Conservation (phyloP, 306 rosid genomes). For the Inga laurina region DNA sequence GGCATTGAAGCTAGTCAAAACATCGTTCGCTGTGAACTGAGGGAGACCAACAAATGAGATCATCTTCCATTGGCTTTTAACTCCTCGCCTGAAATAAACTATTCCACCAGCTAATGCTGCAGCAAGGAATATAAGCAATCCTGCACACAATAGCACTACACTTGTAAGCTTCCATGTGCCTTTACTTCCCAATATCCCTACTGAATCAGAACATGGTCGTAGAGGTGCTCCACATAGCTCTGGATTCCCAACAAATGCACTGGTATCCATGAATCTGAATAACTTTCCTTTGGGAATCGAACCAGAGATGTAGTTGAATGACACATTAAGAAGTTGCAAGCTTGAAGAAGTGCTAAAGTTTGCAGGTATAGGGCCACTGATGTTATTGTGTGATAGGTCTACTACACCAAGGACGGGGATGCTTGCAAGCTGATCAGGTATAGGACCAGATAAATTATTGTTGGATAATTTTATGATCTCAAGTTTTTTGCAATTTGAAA, state of each 20-base stretch:
- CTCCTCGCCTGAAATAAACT: constrained; percentile 49
- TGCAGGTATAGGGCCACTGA: constrained; percentile 71
- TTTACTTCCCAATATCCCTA: constrained; percentile 62
- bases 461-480: constrained; percentile 50
- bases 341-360: constrained; percentile 67
- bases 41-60: constrained; percentile 80
- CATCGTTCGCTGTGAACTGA: constrained; percentile 81
- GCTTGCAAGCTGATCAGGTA: constrained; percentile 79
- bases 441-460: constrained; percentile 72
- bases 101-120: constrained; percentile 51
- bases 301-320: constrained; percentile 83
- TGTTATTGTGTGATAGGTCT: constrained; percentile 70
- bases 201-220: constrained; percentile 59
- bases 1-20: constrained; percentile 66
- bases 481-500: constrained; percentile 67
- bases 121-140: constrained; percentile 47
- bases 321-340: constrained; percentile 75
- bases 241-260: constrained; percentile 77
- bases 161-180: constrained; percentile 54
- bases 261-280: constrained; percentile 57
- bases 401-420: constrained; percentile 62
- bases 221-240: constrained; percentile 91
- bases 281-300: constrained; percentile 62
- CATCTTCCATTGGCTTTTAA: constrained; percentile 83
- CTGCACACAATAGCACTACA: constrained; percentile 60